Percentiles rank a stretch among this genome's conserved stretches.
Evolutionary conservation across 768 basidiomycete genomes (phyloP).

Genomic region (Ramaria sp.): DNA sequence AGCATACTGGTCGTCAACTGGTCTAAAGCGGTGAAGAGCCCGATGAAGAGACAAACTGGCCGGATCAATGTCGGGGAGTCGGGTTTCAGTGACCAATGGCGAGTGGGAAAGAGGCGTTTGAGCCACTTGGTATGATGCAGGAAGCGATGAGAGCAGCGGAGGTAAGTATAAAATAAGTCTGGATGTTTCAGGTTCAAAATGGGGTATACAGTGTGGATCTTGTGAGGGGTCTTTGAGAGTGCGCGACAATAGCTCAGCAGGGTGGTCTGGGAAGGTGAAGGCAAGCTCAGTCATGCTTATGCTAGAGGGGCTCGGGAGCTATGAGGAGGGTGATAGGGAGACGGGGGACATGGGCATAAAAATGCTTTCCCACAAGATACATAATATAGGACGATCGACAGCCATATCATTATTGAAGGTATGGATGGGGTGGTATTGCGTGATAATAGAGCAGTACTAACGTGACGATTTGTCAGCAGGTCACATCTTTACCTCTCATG

Average conservation of each 20-base stretch:
- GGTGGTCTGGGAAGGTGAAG: constrained; percentile 8
- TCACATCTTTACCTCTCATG: not conserved
- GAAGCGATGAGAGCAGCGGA: constrained; percentile 77
- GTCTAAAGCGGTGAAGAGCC: constrained; percentile 69
- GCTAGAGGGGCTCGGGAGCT: not conserved
- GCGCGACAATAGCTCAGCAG: not conserved
- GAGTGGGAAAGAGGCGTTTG: constrained; percentile 22
- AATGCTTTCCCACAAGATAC: too few relatives aligned
- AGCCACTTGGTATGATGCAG: constrained; percentile 35
- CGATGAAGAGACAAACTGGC: constrained; percentile 78
- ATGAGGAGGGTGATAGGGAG: not conserved
- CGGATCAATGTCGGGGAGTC: constrained; percentile 77
- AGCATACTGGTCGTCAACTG: constrained; percentile 51
- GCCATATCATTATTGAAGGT: not conserved
- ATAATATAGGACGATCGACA: too few relatives aligned
- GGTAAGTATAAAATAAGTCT: constrained; percentile 51
- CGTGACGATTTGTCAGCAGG: not conserved
- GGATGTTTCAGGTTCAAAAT: constrained; percentile 31
- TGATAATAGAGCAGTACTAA: not conserved
- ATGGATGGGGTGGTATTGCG: constrained; percentile 1
- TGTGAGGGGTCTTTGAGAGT: not conserved
- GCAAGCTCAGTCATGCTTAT: constrained; percentile 8
- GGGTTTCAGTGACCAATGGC: constrained; percentile 55
- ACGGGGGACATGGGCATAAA: not conserved
- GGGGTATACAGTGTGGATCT: constrained; percentile 48